These are phyloP conservation scores for Acacia confusa DNA, from an alignment of 306 rosid species.

Conservation along the genomic window DNA sequence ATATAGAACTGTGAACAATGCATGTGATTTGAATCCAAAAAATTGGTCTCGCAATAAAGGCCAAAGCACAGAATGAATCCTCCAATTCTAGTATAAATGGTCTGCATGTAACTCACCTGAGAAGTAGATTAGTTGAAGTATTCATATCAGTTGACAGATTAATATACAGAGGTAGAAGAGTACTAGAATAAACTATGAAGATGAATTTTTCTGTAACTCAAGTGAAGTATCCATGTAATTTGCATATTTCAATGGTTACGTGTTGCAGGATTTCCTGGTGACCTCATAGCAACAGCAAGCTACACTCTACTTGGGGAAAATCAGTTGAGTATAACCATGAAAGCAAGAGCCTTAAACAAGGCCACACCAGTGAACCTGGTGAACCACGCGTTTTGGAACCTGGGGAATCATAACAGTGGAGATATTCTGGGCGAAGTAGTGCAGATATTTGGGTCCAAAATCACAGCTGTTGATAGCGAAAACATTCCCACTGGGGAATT, in stretches of 20 bases:
- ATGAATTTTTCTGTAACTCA: background rate
- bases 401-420: constrained; percentile 78
- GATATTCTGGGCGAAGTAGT: constrained; percentile 56
- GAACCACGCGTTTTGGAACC: constrained; percentile 83
- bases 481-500: constrained; percentile 83
- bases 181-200: background rate
- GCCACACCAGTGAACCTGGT: constrained; percentile 84
- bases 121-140: too few species aligned
- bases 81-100: too few species aligned
- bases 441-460: constrained; percentile 67
- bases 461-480: constrained; percentile 55
- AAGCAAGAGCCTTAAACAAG: constrained; percentile 78
- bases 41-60: too few species aligned
- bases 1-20: background rate
- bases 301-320: constrained; percentile 52
- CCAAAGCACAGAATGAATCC: too few species aligned
- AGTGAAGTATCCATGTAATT: background rate
- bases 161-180: background rate
- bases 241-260: background rate
- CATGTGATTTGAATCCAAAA: background rate
- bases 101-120: too few species aligned
- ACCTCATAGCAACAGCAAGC: constrained; percentile 55
- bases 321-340: constrained; percentile 51
- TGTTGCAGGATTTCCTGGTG: constrained; percentile 86
- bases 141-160: too few species aligned